These are phyloP conservation scores for Monosporascus sp. DNA, from an alignment of 2,329 filamentous ascomycete genomes.

Conservation along the genomic window DNA sequence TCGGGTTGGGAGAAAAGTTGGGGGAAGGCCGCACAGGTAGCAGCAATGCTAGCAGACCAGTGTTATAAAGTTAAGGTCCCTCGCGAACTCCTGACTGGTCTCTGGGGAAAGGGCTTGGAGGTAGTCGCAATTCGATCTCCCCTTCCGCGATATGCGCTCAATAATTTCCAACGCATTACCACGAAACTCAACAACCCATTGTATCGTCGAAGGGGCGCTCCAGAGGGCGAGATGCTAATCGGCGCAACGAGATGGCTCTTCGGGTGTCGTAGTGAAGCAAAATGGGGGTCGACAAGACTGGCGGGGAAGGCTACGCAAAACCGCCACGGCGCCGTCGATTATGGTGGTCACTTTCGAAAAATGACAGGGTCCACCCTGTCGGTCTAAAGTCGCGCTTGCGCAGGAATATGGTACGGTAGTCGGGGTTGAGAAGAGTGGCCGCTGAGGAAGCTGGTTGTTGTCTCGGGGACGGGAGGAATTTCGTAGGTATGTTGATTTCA, in stretches of 20 bases:
- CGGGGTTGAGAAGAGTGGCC: not conserved
- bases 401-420: too few species aligned
- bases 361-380: not conserved
- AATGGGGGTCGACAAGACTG: not conserved
- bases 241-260: not conserved
- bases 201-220: not conserved
- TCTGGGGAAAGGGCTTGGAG: not conserved
- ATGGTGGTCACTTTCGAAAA: not conserved
- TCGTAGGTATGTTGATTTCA: not conserved
- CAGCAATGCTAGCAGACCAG: not conserved
- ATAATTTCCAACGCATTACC: not conserved
- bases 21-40: not conserved
- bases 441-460: not conserved
- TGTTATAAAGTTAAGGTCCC: not conserved
- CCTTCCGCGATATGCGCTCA: not conserved
- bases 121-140: not conserved
- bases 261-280: not conserved
- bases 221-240: not conserved
- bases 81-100: not conserved
- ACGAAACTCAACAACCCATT: not conserved
- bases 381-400: too few species aligned
- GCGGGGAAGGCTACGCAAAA: not conserved
- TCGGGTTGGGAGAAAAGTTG: not conserved
- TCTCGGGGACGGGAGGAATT: not conserved
- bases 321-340: not conserved